Base-by-base conservation (phyloP, 2,329 filamentous ascomycete genomes). In the Pseudogymnoascus sp. region DNA sequence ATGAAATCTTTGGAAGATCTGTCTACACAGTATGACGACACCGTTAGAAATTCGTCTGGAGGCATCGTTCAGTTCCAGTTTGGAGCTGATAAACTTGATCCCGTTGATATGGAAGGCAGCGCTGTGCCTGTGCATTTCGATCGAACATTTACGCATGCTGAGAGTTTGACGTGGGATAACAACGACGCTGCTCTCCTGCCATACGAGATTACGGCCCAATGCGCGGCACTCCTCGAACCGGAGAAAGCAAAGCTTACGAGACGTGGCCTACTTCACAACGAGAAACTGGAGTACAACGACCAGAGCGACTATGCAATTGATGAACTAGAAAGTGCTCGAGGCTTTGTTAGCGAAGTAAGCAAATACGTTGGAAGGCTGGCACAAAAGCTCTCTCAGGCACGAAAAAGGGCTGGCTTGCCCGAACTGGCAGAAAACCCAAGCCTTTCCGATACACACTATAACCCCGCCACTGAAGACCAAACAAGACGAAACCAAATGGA, bases 1-100 rank as follows among this genome's bases (percentile, higher is more conserved):
- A 99, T 99, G 93, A 99, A 99, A 77, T 96, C 91, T 2, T 78
- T 99, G 59, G 95, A 99, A 73, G 95, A 99, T 79, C 79, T 97
- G 2, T 96, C 93, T 0, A 91, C 90, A 0, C 87, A 92, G 70
- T 99, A 99, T 70, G 95, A 99, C 70, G 86, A 96, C 70, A 99
- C 95, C 0, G 93, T 99, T 0, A 86, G 95, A 63, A 97, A 93
- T 28, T 97, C 93, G 0, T 88, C 88, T 1, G 90, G 90, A 6
- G 88, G 87, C 33, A 89, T 99, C 65, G 92, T 99, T 1, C 95
- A 99, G 73, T 97, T 99, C 77, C 92, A 96, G 72, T 99, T 96
- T 70, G 95, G 95, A 73, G 95, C 95, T 33, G 95, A 99, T 71
- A 93, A 93, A 66, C 81, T 99, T 33, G 95, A 99, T 74, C 95